A percentile compares a stretch with the other conserved stretches of the same genome.
These are phyloP conservation scores for Ophiocordyceps unilateralis DNA, from an alignment of 2,329 filamentous ascomycete genomes.

Conservation along the genomic window DNA sequence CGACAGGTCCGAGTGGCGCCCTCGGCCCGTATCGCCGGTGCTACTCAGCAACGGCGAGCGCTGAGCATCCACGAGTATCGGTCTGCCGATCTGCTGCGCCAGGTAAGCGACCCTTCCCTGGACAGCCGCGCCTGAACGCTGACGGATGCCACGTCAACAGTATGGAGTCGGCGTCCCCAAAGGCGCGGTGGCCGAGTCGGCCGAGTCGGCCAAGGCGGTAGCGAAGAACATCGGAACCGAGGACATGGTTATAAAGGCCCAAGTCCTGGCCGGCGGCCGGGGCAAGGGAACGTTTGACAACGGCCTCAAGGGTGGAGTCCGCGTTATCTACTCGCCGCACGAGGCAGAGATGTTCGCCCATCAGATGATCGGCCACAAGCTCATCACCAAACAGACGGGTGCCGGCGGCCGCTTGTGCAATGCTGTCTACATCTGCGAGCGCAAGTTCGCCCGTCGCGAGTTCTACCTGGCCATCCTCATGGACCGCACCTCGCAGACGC, in stretches of 20 bases:
- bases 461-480: slow-evolving; percentile 98
- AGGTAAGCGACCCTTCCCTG: slow-evolving; percentile 26
- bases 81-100: slow-evolving; percentile 74
- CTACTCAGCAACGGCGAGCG: slow-evolving; percentile 65
- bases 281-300: slow-evolving; percentile 98
- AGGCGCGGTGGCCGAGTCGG: slow-evolving; percentile 67
- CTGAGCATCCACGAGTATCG: slow-evolving; percentile 98
- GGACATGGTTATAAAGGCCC: slow-evolving; percentile 99
- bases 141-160: slow-evolving; percentile 25
- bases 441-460: slow-evolving; percentile 96
- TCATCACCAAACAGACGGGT: slow-evolving; percentile 98
- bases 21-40: slow-evolving; percentile 41
- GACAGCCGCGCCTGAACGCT: slow-evolving; percentile 3
- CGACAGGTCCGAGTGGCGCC: slow-evolving; percentile 19
- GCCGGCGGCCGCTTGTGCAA: slow-evolving; percentile 87
- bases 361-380: slow-evolving; percentile 99
- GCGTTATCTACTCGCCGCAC: slow-evolving; percentile 96
- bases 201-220: slow-evolving; percentile 78
- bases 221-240: slow-evolving; percentile 83
- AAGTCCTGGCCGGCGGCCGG: slow-evolving; percentile 92
- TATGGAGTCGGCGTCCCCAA: slow-evolving; percentile 91
- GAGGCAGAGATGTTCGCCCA: slow-evolving; percentile 94
- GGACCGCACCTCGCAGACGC: slow-evolving; percentile 81
- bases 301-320: slow-evolving; percentile 94
- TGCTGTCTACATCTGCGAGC: slow-evolving; percentile 97